Evolutionary conservation across 805 yeast species (phyloP), one percentile per base, ranked within the genome.

Genomic region (Scheffersomyces spartinae): DNA sequence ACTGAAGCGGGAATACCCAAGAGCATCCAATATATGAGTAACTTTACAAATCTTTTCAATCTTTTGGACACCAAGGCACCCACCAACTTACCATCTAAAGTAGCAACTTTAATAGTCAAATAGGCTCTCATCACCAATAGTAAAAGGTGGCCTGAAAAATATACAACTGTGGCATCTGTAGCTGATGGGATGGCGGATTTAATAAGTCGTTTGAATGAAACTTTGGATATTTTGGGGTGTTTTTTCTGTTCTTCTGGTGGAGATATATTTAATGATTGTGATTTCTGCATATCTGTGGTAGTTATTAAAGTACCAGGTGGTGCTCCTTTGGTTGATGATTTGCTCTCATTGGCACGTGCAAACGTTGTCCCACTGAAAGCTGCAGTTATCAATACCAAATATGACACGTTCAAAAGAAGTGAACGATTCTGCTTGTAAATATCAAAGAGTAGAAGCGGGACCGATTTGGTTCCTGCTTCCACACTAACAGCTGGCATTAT

Each of bases 1-100:
- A 81, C 43, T 3, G 94, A 69, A 2, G 94, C 91, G 0, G 97
- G 97, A 7, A 84, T 47, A 7, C 95, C 95, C 9, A 86, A 60
- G 9, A 71, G 39, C 76, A 86, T 70, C 96, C 96, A 86, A 40
- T 70, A 61, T 2, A 68, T 58, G 28, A 85, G 49, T 15, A 78
- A 64, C 32, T 66, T 64, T 29, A 75, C 55, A 42, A 86, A 85
- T 23, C 61, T 62, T 24, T 64, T 59, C 33, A 84, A 78, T 26
- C 66, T 64, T 34, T 78, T 82, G 20, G 77, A 67, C 15, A 86
- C 81, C 38, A 86, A 63, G 1, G 82, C 71, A 0, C 94, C 82
- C 4, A 86, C 95, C 27, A 86, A 57, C 42, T 64, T 61, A 36
- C 96, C 96, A 49, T 86, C 96, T 30, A 86, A 60, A 8, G 77